These are phyloP conservation scores for Cladosporium sp. DNA, from an alignment of 2,329 filamentous ascomycete genomes.

Conservation along the genomic window DNA sequence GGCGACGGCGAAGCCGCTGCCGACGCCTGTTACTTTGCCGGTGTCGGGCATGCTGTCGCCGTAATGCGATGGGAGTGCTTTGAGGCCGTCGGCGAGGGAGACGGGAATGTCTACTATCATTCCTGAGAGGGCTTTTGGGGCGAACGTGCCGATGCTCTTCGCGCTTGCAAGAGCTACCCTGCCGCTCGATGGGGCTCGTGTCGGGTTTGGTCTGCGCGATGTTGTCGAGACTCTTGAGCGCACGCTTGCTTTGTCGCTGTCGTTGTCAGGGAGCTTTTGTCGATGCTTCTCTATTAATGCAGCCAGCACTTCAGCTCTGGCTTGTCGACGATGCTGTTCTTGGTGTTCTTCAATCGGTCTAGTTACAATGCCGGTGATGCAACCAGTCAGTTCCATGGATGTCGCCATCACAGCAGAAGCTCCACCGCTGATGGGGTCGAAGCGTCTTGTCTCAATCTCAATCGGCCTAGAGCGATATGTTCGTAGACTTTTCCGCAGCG, in stretches of 20 bases:
- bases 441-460: slow-evolving; percentile 43
- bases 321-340: background rate
- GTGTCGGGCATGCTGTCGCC: slow-evolving; percentile 4
- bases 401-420: background rate
- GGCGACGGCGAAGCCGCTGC: slow-evolving; percentile 2
- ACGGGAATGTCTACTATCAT: slow-evolving; percentile 81
- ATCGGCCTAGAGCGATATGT: slow-evolving; percentile 70
- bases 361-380: background rate
- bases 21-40: slow-evolving; percentile 44
- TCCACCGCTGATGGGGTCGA: background rate
- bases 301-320: background rate
- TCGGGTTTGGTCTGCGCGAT: slow-evolving; percentile 62
- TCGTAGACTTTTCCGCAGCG: slow-evolving; percentile 38
- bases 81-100: slow-evolving; percentile 69
- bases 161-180: slow-evolving; percentile 65
- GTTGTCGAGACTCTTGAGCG: slow-evolving; percentile 37
- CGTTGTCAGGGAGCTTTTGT: background rate
- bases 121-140: slow-evolving; percentile 30
- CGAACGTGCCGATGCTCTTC: slow-evolving; percentile 63
- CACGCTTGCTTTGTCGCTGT: background rate
- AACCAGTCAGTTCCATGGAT: background rate
- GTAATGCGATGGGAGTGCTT: slow-evolving; percentile 12
- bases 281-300: background rate
- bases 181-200: slow-evolving; percentile 65
- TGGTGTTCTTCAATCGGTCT: background rate